A percentile compares a stretch with the other conserved stretches of the same genome.
Evolutionary conservation across 2,329 filamentous ascomycete genomes (phyloP).

Genomic region (Uncinocarpus reesii): DNA sequence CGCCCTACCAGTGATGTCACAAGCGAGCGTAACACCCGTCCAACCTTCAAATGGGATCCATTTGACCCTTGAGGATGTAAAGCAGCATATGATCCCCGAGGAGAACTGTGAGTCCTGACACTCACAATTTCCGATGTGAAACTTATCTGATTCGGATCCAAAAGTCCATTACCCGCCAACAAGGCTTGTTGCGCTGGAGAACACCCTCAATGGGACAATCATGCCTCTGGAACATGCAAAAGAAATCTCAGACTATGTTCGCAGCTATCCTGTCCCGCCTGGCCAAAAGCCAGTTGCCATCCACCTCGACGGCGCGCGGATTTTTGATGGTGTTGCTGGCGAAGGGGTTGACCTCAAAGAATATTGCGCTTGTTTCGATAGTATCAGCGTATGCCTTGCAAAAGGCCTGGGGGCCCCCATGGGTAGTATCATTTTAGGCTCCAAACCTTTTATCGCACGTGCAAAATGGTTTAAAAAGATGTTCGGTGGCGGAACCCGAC

Average conservation of each 20-base stretch:
- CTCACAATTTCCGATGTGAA: background rate
- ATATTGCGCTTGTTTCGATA: constrained; percentile 27
- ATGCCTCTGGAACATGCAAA: constrained; percentile 22
- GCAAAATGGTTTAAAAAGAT: constrained; percentile 27
- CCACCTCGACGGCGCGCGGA: constrained; percentile 26
- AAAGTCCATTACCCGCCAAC: constrained; percentile 26
- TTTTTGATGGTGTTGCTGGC: constrained; percentile 25
- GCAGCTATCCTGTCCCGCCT: constrained; percentile 20
- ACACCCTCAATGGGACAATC: constrained; percentile 23
- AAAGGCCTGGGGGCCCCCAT: constrained; percentile 19
- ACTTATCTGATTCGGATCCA: background rate
- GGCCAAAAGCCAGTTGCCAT: constrained; percentile 23
- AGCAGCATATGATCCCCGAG: constrained; percentile 21
- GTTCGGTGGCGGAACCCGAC: constrained; percentile 22
- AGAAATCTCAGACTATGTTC: constrained; percentile 24
- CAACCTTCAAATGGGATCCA: constrained; percentile 27
- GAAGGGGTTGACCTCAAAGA: constrained; percentile 21
- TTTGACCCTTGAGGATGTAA: constrained; percentile 29
- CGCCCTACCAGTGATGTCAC: constrained; percentile 25
- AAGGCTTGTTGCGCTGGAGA: constrained; percentile 25
- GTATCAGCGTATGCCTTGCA: constrained; percentile 26
- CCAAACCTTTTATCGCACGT: constrained; percentile 22
- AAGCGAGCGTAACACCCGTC: constrained; percentile 25
- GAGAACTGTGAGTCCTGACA: constrained; percentile 21
- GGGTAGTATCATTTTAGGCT: constrained; percentile 26